Base-by-base conservation (phyloP, 176 grass and related monocot genomes). In the Tillandsia leiboldiana region DNA sequence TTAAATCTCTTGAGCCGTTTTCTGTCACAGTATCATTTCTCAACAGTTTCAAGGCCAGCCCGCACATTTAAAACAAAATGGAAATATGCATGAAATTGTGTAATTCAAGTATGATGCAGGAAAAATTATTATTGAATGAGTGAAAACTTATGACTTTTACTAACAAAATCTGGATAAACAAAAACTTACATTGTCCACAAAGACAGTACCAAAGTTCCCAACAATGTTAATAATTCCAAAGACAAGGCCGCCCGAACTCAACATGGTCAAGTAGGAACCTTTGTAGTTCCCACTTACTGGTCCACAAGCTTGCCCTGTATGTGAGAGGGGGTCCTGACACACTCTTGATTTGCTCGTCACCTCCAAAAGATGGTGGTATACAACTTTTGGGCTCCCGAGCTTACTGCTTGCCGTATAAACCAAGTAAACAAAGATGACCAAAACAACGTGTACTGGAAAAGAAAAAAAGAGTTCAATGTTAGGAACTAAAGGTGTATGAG, bases 141-240 rank as follows among this genome's bases (percentile, higher is more conserved):
- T 42, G 33, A 42, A 42, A 42, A 42, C 33, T 42, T 5, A 42
- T 42, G 33, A 42, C 33, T 42, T 42, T 6, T 42, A 42, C 33
- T 5, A 42, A 71, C 8, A 71, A 51, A 49, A 51, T 8, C 12
- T 12, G 51, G n/a, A 18, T 12, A 61, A 73, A 10, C 47, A 52
- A 26, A 53, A 53, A 29, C 78, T 74, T 78, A 86, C 83, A 33
- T 91, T 91, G 82, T 91, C 88, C 61, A 91, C 88, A 71, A 91
- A 91, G 28, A 91, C 88, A 4, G 84, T 91, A 42, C 88, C 88
- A 15, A 91, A 91, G 61, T 91, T 91, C 59, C 84, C 88, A 9
- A 91, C 74, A 63, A 91, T 87, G 53, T 91, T 91, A 72, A 91
- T 91, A 47, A 91, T 87, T 69, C 88, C 88, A 69, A 91, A 91